Evolutionary conservation across 2,329 filamentous ascomycete genomes (phyloP), one percentile per base, ranked within the genome.

Genomic region (Colletotrichum gloeosporioides): DNA sequence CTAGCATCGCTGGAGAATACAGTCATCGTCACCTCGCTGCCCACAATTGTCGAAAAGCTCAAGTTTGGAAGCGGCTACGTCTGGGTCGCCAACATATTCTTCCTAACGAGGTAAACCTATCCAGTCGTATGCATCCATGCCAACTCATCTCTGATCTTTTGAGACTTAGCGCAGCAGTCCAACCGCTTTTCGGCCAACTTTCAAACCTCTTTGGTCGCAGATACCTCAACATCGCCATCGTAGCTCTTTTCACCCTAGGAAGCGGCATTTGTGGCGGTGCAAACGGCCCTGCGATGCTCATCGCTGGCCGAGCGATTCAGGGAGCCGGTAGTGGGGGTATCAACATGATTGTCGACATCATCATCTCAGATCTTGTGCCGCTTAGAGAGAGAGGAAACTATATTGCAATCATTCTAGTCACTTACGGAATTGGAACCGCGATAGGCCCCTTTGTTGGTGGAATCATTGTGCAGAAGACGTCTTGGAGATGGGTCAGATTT

Each of bases 131-230:
- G 8, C 39, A 53, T 18, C 8, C 39, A 53, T 53, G n/a, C 64
- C 65, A 53, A 53, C 15, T 3, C 31, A 18, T 59, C 1, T 18
- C 27, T 59, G 1, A 29, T 59, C 7, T 16, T 1, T 7, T 2
- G 25, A 18, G 16, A n/a, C 25, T 0, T 36, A 80, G 79, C 29
- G 74, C 79, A 9, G 85, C 86, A 2, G 82, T 90, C 3, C 89
- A 89, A 67, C 90, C 90, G 0, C 77, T 90, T 0, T 88, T 87
- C 59, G 89, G 88, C 1, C 88, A 91, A 77, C 77, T 89, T 1
- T 84, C 87, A 16, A 86, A 91, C 69, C 84, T 91, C n/a, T 91
- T 88, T 76, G 90, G 91, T 4, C 85, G 90, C 3, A 84, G 87
- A 27, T 85, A 82, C 65, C 80, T 85, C 29, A 82, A 84, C 18